A percentile compares a stretch with the other conserved stretches of the same genome.
phyloP scores from a whole-genome alignment of 805 yeast species.

The Candida maesae region DNA sequence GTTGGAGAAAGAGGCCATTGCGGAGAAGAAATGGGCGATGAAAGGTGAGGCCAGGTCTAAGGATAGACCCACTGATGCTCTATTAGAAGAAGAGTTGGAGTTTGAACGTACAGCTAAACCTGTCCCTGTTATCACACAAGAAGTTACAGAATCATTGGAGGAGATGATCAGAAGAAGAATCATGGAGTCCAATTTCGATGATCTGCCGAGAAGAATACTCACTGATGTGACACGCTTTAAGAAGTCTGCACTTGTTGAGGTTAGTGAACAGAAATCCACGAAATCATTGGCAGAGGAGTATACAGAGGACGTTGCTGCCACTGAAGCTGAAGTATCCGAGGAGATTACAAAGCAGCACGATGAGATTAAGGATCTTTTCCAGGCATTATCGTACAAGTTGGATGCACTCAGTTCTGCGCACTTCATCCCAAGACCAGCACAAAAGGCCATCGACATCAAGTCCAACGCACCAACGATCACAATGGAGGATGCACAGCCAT shows the following conservation, averaged over 20 bases:
- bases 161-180: constrained; percentile 86
- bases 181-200: constrained; percentile 73
- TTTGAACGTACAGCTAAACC: constrained; percentile 95
- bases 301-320: constrained; percentile 71
- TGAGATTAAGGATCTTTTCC: constrained; percentile 68
- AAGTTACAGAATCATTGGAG: constrained; percentile 80
- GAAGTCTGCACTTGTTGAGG: constrained; percentile 52
- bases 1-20: constrained; percentile 83
- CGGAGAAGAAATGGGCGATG: constrained; percentile 90
- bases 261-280: constrained; percentile 77
- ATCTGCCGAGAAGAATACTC: constrained; percentile 68
- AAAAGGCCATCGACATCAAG: constrained; percentile 74
- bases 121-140: constrained; percentile 90
- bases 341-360: constrained; percentile 70
- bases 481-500: constrained; percentile 97
- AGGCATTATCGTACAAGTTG: constrained; percentile 60
- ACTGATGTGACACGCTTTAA: constrained; percentile 63
- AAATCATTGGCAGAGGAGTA: constrained; percentile 90
- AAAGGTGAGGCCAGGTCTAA: constrained; percentile 86
- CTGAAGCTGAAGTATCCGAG: constrained; percentile 52
- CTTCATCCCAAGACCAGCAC: constrained; percentile 86
- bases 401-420: constrained; percentile 94
- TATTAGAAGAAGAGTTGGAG: constrained; percentile 76
- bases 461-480: constrained; percentile 77
- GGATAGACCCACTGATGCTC: constrained; percentile 80